phyloP scores from a whole-genome alignment of 2,329 filamentous ascomycete species.

The Penicillium sp. region DNA sequence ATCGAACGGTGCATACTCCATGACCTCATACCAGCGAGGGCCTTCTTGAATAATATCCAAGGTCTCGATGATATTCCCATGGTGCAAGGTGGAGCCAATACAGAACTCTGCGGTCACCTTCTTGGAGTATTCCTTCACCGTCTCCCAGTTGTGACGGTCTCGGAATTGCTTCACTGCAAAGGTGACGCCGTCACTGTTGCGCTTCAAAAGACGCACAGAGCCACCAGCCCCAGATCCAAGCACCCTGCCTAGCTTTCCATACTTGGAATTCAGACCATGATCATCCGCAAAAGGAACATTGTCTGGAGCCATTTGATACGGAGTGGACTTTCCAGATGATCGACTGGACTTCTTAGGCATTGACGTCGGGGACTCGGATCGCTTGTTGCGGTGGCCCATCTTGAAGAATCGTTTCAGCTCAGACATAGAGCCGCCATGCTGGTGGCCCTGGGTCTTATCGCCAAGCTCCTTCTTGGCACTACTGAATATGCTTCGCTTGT shows the following conservation, averaged over 20 bases:
- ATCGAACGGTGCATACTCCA: constrained; percentile 97
- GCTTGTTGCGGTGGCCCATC: constrained; percentile 65
- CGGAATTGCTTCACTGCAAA: constrained; percentile 98
- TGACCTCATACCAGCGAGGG: constrained; percentile 93
- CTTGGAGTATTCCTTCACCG: constrained; percentile 92
- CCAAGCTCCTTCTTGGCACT: constrained; percentile 52
- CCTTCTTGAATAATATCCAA: constrained; percentile 95
- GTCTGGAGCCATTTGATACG: constrained; percentile 51
- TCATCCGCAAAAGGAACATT: constrained; percentile 88
- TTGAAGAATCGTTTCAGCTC: constrained; percentile 96
- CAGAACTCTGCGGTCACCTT: constrained; percentile 98
- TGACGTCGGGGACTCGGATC: constrained; percentile 61
- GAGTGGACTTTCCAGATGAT: constrained; percentile 52
- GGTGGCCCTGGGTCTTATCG: constrained; percentile 50
- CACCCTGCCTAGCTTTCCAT: constrained; percentile 92
- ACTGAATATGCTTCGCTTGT: constrained; percentile 57
- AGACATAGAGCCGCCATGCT: constrained; percentile 76
- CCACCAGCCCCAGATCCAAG: constrained; percentile 91
- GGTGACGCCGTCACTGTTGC: constrained; percentile 84
- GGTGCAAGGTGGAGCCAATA: constrained; percentile 92
- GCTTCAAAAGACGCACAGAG: constrained; percentile 90
- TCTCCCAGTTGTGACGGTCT: constrained; percentile 86
- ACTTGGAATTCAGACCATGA: constrained; percentile 84
- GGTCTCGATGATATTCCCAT: constrained; percentile 97
- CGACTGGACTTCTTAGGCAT: constrained; percentile 56